Evolutionary conservation across 2,329 filamentous ascomycete species (phyloP), one percentile per base, ranked within the genome.

Genomic region (Neurospora sp.): DNA sequence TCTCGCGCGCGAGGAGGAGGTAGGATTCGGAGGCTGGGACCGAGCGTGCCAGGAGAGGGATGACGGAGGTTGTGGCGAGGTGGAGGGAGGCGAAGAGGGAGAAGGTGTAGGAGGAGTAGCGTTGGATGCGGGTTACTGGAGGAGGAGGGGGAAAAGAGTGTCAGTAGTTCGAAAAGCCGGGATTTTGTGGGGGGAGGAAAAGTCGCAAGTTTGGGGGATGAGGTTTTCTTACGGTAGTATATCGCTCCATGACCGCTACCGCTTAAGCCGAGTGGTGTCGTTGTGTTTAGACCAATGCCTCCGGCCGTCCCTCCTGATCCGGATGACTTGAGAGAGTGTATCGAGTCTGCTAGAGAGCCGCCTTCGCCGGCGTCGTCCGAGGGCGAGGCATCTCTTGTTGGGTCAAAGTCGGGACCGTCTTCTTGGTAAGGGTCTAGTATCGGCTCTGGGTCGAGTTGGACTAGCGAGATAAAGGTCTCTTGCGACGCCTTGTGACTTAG

Each of bases 41-140:
- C 66, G 91, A 93, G 70, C 85, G 87, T 52, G 91, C 93, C 67
- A 90, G 75, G 43, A 96, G 87, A 0, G 93, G 93, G 73, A 96
- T 90, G 62, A 97, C 79, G 8, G 92, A 92, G 40, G 93, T 95
- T 76, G 94, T 97, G 76, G 89, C 85, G 72, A 96, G 83, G 81
- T 97, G 93, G 70, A 96, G 84, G 38, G 88, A 84, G 40, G 90
- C 86, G 82, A 95, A 97, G 74, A 92, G 82, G 72, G 88, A 88
- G 77, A 93, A 94, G 73, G 91, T 89, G 82, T 97, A 96, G 74
- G 91, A 93, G 0, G 93, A 96, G 84, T 97, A 97, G 79, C 89
- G 91, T 80, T 98, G 96, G 42, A 96, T 84, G 67, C 91, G 88
- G 5, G 86, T 86, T 68, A 96, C 91, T 93, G 73, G 52, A 28